Evolutionary conservation across 768 basidiomycete genomes (phyloP).

Genomic region (Pisolithus sp.): DNA sequence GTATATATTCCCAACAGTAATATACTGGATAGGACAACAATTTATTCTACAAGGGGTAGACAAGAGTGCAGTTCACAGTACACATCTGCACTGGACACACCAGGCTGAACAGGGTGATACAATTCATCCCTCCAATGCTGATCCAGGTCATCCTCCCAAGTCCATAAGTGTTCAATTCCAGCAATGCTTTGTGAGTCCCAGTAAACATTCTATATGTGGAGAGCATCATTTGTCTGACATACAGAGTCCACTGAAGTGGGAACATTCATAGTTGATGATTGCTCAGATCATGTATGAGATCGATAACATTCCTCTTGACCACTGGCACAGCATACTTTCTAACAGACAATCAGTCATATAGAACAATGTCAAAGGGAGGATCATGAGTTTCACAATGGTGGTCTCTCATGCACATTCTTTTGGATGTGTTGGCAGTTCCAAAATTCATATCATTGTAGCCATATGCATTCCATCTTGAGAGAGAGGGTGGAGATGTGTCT

Average conservation of each 20-base stretch:
- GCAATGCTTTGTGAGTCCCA: slow-evolving; percentile 64
- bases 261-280: slow-evolving; percentile 66
- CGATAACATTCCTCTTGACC: too few species aligned
- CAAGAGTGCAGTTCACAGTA: slow-evolving; percentile 72
- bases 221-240: background rate
- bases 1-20: too few species aligned
- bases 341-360: slow-evolving; percentile 40
- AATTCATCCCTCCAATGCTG: slow-evolving; percentile 8
- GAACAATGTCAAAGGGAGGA: slow-evolving; percentile 59
- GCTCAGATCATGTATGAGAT: slow-evolving; percentile 84
- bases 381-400: slow-evolving; percentile 34
- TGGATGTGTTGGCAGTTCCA: background rate
- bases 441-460: background rate
- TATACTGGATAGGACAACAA: too few species aligned
- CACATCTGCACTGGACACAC: slow-evolving; percentile 66
- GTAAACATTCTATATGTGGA: slow-evolving; percentile 57
- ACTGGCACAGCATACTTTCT: too few species aligned
- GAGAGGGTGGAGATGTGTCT: background rate
- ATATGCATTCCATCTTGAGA: background rate
- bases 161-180: slow-evolving; percentile 70
- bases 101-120: slow-evolving; percentile 27
- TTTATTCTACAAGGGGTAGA: slow-evolving; percentile 76
- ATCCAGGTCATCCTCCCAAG: slow-evolving; percentile 52
- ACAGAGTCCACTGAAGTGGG: background rate
- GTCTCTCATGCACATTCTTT: slow-evolving; percentile 10